These are phyloP conservation scores for Buxus sempervirens DNA, from an alignment of 164 flowering plant species.

Conservation along the genomic window DNA sequence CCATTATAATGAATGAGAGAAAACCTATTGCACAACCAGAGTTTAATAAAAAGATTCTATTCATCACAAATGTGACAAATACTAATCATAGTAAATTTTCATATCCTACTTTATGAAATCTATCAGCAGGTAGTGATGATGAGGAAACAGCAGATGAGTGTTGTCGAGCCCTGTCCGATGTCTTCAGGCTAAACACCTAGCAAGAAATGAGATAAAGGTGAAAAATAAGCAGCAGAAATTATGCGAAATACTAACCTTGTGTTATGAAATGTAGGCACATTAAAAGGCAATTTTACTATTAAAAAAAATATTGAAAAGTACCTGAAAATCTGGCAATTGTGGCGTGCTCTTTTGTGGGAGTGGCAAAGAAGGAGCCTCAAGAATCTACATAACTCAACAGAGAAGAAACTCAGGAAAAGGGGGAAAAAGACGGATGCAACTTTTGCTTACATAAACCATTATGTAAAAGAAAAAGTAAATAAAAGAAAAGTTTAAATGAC, in stretches of 20 bases:
- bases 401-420: not conserved
- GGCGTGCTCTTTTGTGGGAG: slow-evolving; percentile 62
- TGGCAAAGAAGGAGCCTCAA: slow-evolving; percentile 69
- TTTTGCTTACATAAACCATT: too few species aligned
- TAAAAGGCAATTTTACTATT: not conserved
- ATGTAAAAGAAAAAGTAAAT: not conserved
- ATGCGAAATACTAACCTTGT: not conserved
- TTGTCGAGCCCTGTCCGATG: slow-evolving; percentile 73
- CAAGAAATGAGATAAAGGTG: slow-evolving; percentile 12
- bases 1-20: not conserved
- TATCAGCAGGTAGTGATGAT: slow-evolving; percentile 22
- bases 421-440: not conserved
- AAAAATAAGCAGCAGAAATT: not conserved
- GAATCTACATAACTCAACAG: slow-evolving; percentile 43
- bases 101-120: slow-evolving; percentile 42
- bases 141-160: slow-evolving; percentile 42
- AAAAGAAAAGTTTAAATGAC: not conserved
- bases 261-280: not conserved
- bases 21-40: not conserved
- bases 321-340: slow-evolving; percentile 73
- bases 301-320: slow-evolving; percentile 23
- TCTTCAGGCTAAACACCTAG: slow-evolving; percentile 81
- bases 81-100: not conserved
- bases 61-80: not conserved
- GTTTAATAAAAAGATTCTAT: not conserved